Evolutionary conservation across 148 eudicot genomes (phyloP), one percentile per base, ranked within the genome.

Genomic region (Vaccinium vitisidaea): DNA sequence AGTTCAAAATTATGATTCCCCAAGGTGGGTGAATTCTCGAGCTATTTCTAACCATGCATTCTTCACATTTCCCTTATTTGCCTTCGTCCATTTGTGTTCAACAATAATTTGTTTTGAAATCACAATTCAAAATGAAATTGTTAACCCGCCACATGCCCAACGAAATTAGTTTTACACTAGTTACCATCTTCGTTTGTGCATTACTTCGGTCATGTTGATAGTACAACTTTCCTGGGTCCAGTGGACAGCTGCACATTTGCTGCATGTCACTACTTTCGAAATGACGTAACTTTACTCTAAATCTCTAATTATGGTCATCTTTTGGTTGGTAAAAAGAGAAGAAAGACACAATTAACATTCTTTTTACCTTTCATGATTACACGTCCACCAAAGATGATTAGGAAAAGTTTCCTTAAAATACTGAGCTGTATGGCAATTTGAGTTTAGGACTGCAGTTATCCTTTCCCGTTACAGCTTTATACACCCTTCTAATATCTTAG

Each of bases 1-100:
- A 92, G 90, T 97, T 87, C 88, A 89, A 91, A 88, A 90, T 97
- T 14, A 83, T 84, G 49, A 91, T 97, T 76, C 99, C 99, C 82
- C 90, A 88, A 89, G 99, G 99, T 97, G 84, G 98, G 98, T 97
- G 83, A 84, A 77, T 43, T 59, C 55, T 48, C 61, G 16, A 78
- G 46, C 63, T 7, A 52, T 86, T 27, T 5, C 82, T 39, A 65
- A 15, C 5, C 46, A 4, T 39, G 5, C 50, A 48, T 25, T 19
- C n/a, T 48, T 76, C 18, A n/a, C 19, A 0, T 53, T 78, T 53
- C 13, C 32, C 18, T 59, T 19, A 58, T 73, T 48, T 12, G 13
- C 75, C 49, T 56, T 15, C 13, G 27, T 4, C 50, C 19, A 36
- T 43, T 43, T 43, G 46, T 43, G 46, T 6, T 8, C 21, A 27